A percentile compares a stretch with the other conserved stretches of the same genome.
phyloP scores from a whole-genome alignment of 768 basidiomycete genomes.

The Cystofilobasidium bisporidii region DNA sequence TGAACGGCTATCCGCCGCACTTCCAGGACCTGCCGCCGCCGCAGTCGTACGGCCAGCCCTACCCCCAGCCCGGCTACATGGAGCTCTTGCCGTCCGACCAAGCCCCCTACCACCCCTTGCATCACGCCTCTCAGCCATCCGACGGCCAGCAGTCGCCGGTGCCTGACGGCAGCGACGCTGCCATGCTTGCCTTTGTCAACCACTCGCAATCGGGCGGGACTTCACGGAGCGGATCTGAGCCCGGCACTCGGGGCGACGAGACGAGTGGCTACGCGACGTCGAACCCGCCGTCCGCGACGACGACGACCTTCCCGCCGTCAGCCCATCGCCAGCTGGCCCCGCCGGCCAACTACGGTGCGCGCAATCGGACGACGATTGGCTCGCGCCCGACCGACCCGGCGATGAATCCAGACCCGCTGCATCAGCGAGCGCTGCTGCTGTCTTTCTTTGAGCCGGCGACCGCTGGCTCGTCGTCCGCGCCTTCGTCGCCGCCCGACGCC shows the following conservation, averaged over 20 bases:
- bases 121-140: not conserved
- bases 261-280: not conserved
- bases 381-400: constrained; percentile 35
- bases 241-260: not conserved
- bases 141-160: not conserved
- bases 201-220: constrained; percentile 1
- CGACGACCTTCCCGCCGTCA: not conserved
- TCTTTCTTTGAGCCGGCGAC: constrained; percentile 35
- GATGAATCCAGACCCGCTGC: constrained; percentile 28
- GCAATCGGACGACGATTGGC: constrained; percentile 23
- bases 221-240: not conserved
- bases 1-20: constrained; percentile 7
- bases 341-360: not conserved
- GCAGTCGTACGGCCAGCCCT: not conserved
- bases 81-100: not conserved
- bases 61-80: not conserved
- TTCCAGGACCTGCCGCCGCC: not conserved
- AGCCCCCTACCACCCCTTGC: not conserved
- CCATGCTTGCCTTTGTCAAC: constrained; percentile 5
- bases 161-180: not conserved
- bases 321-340: not conserved
- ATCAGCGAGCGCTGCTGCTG: constrained; percentile 36
- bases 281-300: not conserved
- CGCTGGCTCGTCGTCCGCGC: constrained; percentile 26
- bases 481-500: not conserved